Percentiles rank a stretch among this genome's conserved stretches.
These are phyloP conservation scores for Pythium grandisporangium DNA, from an alignment of 352 stramenopile genomes.

Conservation along the genomic window DNA sequence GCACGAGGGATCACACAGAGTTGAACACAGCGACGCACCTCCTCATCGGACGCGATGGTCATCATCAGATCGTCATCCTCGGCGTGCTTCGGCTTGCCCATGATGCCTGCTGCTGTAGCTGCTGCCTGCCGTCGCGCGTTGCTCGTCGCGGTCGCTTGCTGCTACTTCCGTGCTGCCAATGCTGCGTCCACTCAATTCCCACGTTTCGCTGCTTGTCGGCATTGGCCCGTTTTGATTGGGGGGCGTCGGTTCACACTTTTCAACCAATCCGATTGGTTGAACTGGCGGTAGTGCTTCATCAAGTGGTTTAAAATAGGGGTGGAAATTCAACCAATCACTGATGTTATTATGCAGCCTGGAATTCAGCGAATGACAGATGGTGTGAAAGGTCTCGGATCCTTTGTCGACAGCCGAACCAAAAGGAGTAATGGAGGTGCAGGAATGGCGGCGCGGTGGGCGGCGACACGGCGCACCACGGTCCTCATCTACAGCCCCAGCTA, in stretches of 20 bases:
- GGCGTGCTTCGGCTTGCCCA: constrained; percentile 23
- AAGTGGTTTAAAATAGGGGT: no score
- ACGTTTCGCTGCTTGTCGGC: not conserved
- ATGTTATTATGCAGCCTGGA: no score
- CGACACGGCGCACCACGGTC: constrained; percentile 5
- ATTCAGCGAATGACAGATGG: constrained; percentile 9
- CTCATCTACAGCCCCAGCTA: no score
- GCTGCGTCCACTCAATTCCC: not conserved
- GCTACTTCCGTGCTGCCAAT: not conserved
- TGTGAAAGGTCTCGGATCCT: no score
- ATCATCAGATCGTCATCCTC: constrained; percentile 78
- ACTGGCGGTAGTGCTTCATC: not conserved
- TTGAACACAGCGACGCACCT: no score
- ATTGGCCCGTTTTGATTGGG: constrained; percentile 13
- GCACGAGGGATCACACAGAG: no score
- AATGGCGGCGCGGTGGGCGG: constrained; percentile 8
- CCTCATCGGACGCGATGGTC: constrained; percentile 84
- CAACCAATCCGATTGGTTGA: constrained; percentile 4
- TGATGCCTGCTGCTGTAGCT: constrained; percentile 2
- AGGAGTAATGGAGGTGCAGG: constrained; percentile 15
- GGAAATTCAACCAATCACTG: no score
- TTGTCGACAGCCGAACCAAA: constrained; percentile 2
- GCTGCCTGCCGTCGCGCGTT: not conserved
- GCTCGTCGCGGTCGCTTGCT: not conserved
- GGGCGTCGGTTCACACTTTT: constrained; percentile 4